Evolutionary conservation across 441 rosid species (phyloP).

Genomic region (Capsella rubella): DNA sequence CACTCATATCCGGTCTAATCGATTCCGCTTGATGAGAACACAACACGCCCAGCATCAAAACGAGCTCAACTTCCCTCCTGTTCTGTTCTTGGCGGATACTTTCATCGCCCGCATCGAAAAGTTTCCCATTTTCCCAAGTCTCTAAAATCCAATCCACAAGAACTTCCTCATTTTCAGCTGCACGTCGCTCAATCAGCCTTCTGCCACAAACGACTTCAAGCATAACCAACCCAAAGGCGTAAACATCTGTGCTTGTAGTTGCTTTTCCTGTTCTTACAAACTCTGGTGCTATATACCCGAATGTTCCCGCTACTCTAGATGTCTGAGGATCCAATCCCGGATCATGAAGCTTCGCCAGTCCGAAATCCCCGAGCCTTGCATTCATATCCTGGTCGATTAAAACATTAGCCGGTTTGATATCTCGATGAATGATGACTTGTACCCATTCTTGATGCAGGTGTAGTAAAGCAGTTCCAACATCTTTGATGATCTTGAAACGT

Average conservation of each 20-base stretch:
- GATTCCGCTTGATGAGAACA: slow-evolving; percentile 47
- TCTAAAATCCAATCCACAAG: slow-evolving; percentile 45
- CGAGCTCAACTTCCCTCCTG: not conserved
- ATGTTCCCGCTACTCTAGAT: slow-evolving; percentile 50
- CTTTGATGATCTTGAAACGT: slow-evolving; percentile 50
- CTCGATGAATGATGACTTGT: slow-evolving; percentile 52
- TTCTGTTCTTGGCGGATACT: not conserved
- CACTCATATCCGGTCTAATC: slow-evolving; percentile 44
- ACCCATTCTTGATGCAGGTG: slow-evolving; percentile 55
- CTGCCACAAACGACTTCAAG: slow-evolving; percentile 58
- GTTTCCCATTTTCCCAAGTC: not conserved
- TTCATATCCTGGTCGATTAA: slow-evolving; percentile 46
- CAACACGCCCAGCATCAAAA: slow-evolving; percentile 48
- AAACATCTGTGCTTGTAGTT: slow-evolving; percentile 41
- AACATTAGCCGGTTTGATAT: slow-evolving; percentile 52
- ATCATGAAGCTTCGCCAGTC: slow-evolving; percentile 49
- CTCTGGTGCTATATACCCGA: slow-evolving; percentile 57
- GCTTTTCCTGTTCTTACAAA: slow-evolving; percentile 50
- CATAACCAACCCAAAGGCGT: slow-evolving; percentile 48
- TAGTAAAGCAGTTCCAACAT: slow-evolving; percentile 45
- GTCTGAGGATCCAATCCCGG: slow-evolving; percentile 45
- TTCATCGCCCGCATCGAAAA: not conserved
- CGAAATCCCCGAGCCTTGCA: slow-evolving; percentile 51
- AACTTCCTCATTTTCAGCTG: slow-evolving; percentile 21
- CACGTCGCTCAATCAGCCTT: slow-evolving; percentile 40